phyloP scores from a whole-genome alignment of 2,329 filamentous ascomycete species.

The Monosporascus sp. region DNA sequence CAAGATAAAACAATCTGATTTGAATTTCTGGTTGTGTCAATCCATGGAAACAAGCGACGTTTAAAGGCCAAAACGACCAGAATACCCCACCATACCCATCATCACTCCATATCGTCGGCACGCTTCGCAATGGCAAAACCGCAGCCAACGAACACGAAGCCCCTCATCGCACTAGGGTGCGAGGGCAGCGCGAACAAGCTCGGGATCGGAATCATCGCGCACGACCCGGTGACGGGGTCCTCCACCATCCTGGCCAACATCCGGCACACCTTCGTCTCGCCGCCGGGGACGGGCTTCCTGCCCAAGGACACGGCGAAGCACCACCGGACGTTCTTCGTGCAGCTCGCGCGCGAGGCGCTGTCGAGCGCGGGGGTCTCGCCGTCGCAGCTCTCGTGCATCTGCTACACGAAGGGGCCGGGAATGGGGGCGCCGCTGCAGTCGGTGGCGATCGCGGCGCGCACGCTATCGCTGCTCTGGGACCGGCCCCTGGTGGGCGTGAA shows the following conservation, averaged over 20 bases:
- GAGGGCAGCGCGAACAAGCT: conserved; percentile 99
- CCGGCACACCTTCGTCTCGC: conserved; percentile 87
- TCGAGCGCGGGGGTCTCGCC: conserved; percentile 58
- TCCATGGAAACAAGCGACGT: no score
- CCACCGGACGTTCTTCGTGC: conserved; percentile 80
- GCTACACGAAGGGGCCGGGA: conserved; percentile 91
- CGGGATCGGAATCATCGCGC: conserved; percentile 85
- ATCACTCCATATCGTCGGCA: neutral
- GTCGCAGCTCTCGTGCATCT: conserved; percentile 79
- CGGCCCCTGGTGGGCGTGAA: conserved; percentile 93
- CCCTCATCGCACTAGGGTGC: conserved; percentile 53
- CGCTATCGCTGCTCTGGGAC: conserved; percentile 75
- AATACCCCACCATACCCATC: neutral
- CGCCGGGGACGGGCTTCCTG: conserved; percentile 88
- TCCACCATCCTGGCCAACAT: conserved; percentile 83
- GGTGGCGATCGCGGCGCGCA: conserved; percentile 80
- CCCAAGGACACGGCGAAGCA: conserved; percentile 94
- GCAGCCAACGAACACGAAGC: conserved; percentile 22
- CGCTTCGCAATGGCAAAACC: neutral
- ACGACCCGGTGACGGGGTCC: conserved; percentile 51
- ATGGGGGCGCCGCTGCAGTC: conserved; percentile 92
- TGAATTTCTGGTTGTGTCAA: no score
- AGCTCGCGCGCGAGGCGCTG: conserved; percentile 75
- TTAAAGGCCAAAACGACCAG: no score
- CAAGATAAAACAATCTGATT: no score